Conservation (phyloP, 345 rosid species). For the Gossypium arboreum region DNA sequence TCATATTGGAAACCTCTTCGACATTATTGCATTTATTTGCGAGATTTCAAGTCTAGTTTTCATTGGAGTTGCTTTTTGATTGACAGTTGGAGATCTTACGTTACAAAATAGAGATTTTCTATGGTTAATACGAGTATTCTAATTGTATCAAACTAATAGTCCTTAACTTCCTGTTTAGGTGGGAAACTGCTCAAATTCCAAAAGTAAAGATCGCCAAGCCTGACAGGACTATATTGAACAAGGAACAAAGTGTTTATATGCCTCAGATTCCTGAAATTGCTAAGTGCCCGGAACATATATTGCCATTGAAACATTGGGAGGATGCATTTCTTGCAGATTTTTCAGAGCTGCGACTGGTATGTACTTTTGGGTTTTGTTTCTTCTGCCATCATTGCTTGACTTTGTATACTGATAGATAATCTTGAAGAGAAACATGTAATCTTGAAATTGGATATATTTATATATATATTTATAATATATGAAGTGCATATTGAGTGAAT, state of each 20-base stretch:
- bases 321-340: slow-evolving; percentile 78
- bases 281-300: slow-evolving; percentile 54
- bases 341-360: slow-evolving; percentile 63
- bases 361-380: slow-evolving; percentile 3
- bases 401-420: not conserved
- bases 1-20: not conserved
- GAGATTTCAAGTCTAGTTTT: not conserved
- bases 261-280: slow-evolving; percentile 85
- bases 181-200: slow-evolving; percentile 89
- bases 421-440: not conserved
- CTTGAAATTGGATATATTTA: not conserved
- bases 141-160: slow-evolving; percentile 10
- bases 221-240: slow-evolving; percentile 34
- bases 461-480: not conserved
- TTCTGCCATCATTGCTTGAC: not conserved
- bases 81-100: not conserved
- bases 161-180: slow-evolving; percentile 40
- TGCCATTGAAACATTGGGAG: slow-evolving; percentile 80
- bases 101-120: not conserved
- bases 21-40: too few species aligned
- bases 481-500: not conserved
- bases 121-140: not conserved
- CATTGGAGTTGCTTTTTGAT: not conserved
- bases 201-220: slow-evolving; percentile 67
- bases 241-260: slow-evolving; percentile 82